Evolutionary conservation across 176 grass and related monocot species (phyloP).

Genomic region (Ensete ventricosum): DNA sequence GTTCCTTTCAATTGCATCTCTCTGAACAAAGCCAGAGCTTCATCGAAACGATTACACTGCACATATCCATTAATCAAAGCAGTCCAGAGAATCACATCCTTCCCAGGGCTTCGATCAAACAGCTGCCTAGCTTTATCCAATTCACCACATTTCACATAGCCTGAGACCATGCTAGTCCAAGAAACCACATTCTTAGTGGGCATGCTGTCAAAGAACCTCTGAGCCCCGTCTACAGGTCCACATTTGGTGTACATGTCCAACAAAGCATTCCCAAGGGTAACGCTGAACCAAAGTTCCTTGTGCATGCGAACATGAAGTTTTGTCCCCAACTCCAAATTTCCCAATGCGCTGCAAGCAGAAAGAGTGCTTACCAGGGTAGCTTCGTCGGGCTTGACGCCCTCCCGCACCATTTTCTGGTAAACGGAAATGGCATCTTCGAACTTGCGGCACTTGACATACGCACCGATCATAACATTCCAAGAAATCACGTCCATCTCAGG

Average conservation of each 20-base stretch:
- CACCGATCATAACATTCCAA: slow-evolving; percentile 55
- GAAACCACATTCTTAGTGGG: slow-evolving; percentile 44
- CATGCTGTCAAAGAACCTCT: slow-evolving; percentile 37
- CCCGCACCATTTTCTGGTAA: slow-evolving; percentile 33
- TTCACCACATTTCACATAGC: slow-evolving; percentile 31
- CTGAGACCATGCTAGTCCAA: slow-evolving; percentile 43
- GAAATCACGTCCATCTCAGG: slow-evolving; percentile 22
- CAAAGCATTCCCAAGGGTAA: slow-evolving; percentile 48
- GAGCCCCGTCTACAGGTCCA: slow-evolving; percentile 34
- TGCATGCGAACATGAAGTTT: slow-evolving; percentile 46
- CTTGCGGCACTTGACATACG: slow-evolving; percentile 32
- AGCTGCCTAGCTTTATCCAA: slow-evolving; percentile 44
- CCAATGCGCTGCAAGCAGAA: slow-evolving; percentile 34
- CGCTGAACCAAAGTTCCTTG: slow-evolving; percentile 29
- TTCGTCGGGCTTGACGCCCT: slow-evolving; percentile 29
- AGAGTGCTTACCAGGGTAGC: slow-evolving; percentile 29
- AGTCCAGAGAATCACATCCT: slow-evolving; percentile 63
- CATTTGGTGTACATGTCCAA: slow-evolving; percentile 60
- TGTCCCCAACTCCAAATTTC: slow-evolving; percentile 40
- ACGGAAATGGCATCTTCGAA: slow-evolving; percentile 27
- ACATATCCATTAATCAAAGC: slow-evolving; percentile 55
- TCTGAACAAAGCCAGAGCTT: slow-evolving; percentile 46
- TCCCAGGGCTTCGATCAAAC: slow-evolving; percentile 38
- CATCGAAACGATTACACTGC: slow-evolving; percentile 39
- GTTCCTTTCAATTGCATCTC: slow-evolving; percentile 44